Percentiles rank a stretch among this genome's conserved stretches.
Conservation (phyloP, 495 filamentous ascomycete species). For the Daldinia vernicosa region DNA sequence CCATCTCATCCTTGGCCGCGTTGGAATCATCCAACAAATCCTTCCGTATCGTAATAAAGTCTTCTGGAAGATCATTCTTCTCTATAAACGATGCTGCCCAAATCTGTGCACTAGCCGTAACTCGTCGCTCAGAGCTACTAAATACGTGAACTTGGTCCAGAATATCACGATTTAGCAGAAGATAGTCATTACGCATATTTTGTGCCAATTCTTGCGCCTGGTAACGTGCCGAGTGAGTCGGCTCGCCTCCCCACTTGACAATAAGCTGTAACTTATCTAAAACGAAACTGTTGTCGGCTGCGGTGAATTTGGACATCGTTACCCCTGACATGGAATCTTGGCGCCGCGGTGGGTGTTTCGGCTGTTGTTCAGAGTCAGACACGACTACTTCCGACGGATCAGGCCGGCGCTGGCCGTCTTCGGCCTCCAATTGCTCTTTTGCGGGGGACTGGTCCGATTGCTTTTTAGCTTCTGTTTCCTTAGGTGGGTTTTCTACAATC, state of each 20-base stretch:
- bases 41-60: slow-evolving; percentile 88
- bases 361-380: slow-evolving; percentile 32
- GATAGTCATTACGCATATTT: slow-evolving; percentile 93
- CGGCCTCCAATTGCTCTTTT: slow-evolving; percentile 18
- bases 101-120: slow-evolving; percentile 95
- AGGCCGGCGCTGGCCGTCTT: slow-evolving; percentile 26
- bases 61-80: slow-evolving; percentile 81
- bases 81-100: slow-evolving; percentile 92
- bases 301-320: slow-evolving; percentile 88
- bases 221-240: slow-evolving; percentile 95
- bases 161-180: slow-evolving; percentile 90
- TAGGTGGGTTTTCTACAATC: slow-evolving; percentile 70
- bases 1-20: slow-evolving; percentile 99
- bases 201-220: slow-evolving; percentile 93
- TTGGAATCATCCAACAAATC: slow-evolving; percentile 97
- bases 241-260: slow-evolving; percentile 99
- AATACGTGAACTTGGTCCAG: slow-evolving; percentile 91
- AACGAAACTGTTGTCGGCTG: slow-evolving; percentile 85
- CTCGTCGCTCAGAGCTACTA: slow-evolving; percentile 92
- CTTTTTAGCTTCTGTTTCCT: slow-evolving; percentile 63
- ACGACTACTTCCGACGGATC: slow-evolving; percentile 30
- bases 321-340: slow-evolving; percentile 86
- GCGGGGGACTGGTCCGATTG: slow-evolving; percentile 16
- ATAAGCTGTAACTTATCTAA: slow-evolving; percentile 97
- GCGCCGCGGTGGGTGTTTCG: slow-evolving; percentile 61